A percentile compares a stretch with the other conserved stretches of the same genome.
Evolutionary conservation across 208 protist genomes (phyloP).

Genomic region (Acanthamoeba royreba): DNA sequence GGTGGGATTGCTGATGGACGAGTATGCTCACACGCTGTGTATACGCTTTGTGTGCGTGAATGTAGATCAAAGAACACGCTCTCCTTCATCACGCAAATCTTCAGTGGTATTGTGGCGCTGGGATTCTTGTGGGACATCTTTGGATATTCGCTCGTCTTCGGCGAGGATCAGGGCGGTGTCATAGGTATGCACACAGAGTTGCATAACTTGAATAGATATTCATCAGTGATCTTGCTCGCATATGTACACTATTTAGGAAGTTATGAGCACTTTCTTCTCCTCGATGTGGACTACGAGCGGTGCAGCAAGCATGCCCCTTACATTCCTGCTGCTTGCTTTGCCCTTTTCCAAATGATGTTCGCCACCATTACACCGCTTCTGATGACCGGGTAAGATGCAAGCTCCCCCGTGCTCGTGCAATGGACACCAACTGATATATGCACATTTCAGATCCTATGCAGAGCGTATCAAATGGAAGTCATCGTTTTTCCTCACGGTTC

Average conservation of each 20-base stretch:
- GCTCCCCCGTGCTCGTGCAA: too few species aligned
- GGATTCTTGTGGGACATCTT: constrained; percentile 66
- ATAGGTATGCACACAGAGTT: neutral
- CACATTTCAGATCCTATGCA: constrained; percentile 54
- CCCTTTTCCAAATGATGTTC: constrained; percentile 86
- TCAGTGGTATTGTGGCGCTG: constrained; percentile 55
- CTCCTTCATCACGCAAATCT: constrained; percentile 73
- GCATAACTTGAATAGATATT: neutral
- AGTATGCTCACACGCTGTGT: too few species aligned
- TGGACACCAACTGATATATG: too few species aligned
- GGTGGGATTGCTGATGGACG: too few species aligned
- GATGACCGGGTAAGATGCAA: constrained; percentile 74
- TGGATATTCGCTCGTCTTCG: constrained; percentile 77
- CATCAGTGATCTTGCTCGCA: neutral
- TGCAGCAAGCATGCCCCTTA: constrained; percentile 52
- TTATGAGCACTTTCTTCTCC: constrained; percentile 51
- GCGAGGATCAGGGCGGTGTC: constrained; percentile 7
- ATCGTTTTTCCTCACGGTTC: constrained; percentile 72
- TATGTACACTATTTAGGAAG: constrained; percentile 65
- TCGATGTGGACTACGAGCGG: constrained; percentile 53
- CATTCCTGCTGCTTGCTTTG: constrained; percentile 72
- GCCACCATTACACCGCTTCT: constrained; percentile 81
- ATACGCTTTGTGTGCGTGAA: too few species aligned
- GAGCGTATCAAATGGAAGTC: constrained; percentile 60
- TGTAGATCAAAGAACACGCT: constrained; percentile 74